A percentile compares a stretch with the other conserved stretches of the same genome.
These are phyloP conservation scores for Citeromyces matritensis DNA, from an alignment of 805 yeast species.

Conservation along the genomic window DNA sequence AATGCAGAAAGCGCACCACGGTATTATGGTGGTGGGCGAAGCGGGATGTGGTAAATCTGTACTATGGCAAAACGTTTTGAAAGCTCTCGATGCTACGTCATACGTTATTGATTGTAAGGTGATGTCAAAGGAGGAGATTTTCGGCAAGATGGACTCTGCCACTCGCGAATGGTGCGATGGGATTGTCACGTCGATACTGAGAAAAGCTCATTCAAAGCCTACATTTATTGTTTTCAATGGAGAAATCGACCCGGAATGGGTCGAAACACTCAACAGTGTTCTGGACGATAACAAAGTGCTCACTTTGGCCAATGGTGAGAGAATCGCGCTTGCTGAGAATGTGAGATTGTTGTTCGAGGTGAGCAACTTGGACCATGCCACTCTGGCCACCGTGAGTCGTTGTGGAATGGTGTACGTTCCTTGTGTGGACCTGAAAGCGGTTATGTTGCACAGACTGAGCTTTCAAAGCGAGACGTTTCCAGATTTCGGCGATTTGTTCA, in stretches of 20 bases:
- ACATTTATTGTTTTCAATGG: slow-evolving; percentile 86
- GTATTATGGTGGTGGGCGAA: slow-evolving; percentile 67
- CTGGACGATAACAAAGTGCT: slow-evolving; percentile 74
- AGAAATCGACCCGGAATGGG: slow-evolving; percentile 89
- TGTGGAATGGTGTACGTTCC: slow-evolving; percentile 72
- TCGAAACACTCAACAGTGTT: slow-evolving; percentile 80
- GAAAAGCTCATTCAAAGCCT: slow-evolving; percentile 33
- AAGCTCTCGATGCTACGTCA: slow-evolving; percentile 21
- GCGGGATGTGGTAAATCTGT: slow-evolving; percentile 66
- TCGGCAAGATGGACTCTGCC: slow-evolving; percentile 55
- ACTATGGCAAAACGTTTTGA: slow-evolving; percentile 30
- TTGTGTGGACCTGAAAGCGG: neutral
- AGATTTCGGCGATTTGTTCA: neutral
- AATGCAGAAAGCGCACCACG: slow-evolving; percentile 52
- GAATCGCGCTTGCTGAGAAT: slow-evolving; percentile 50
- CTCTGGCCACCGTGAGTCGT: slow-evolving; percentile 86
- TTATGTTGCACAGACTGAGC: no score
- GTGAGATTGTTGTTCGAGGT: slow-evolving; percentile 67
- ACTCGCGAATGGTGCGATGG: slow-evolving; percentile 95
- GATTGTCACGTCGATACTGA: slow-evolving; percentile 48
- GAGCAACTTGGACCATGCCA: slow-evolving; percentile 46
- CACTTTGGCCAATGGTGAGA: slow-evolving; percentile 84
- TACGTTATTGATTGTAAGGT: slow-evolving; percentile 65
- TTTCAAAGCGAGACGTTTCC: no score
- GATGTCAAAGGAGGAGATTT: slow-evolving; percentile 45